phyloP scores from a whole-genome alignment of 805 yeast species.

The Lachancea fermentati region DNA sequence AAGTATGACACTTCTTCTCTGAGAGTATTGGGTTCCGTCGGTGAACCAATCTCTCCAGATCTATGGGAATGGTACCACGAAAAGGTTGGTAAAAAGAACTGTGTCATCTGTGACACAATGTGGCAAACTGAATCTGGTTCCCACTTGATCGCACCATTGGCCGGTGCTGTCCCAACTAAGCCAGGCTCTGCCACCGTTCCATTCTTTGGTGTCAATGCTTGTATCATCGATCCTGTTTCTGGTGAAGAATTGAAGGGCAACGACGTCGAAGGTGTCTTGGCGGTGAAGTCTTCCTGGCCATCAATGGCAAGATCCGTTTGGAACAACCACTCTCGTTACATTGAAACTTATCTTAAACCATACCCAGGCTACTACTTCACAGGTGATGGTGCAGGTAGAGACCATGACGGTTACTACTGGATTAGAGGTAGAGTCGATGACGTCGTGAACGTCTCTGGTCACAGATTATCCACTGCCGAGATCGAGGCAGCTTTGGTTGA shows the following conservation, averaged over 20 bases:
- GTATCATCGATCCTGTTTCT: constrained; percentile 85
- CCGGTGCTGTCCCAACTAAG: constrained; percentile 91
- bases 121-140: constrained; percentile 99
- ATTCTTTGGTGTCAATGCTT: constrained; percentile 90
- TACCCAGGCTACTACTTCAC: constrained; percentile 93
- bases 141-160: constrained; percentile 88
- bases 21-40: constrained; percentile 93
- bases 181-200: constrained; percentile 98
- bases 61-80: constrained; percentile 98
- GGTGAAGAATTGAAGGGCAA: constrained; percentile 81
- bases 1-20: constrained; percentile 79
- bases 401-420: constrained; percentile 95
- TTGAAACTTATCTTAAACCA: constrained; percentile 89
- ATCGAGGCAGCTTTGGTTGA: constrained; percentile 87
- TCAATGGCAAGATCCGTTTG: constrained; percentile 97
- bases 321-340: constrained; percentile 77
- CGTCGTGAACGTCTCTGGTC: constrained; percentile 96
- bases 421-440: constrained; percentile 98
- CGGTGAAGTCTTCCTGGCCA: constrained; percentile 90
- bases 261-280: constrained; percentile 95
- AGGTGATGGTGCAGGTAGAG: constrained; percentile 98
- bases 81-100: constrained; percentile 80
- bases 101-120: constrained; percentile 92
- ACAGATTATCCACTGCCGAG: constrained; percentile 96
- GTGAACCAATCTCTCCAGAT: constrained; percentile 98